Conservation (phyloP, 2,329 filamentous ascomycete genomes). For the Penicillium decumbens region DNA sequence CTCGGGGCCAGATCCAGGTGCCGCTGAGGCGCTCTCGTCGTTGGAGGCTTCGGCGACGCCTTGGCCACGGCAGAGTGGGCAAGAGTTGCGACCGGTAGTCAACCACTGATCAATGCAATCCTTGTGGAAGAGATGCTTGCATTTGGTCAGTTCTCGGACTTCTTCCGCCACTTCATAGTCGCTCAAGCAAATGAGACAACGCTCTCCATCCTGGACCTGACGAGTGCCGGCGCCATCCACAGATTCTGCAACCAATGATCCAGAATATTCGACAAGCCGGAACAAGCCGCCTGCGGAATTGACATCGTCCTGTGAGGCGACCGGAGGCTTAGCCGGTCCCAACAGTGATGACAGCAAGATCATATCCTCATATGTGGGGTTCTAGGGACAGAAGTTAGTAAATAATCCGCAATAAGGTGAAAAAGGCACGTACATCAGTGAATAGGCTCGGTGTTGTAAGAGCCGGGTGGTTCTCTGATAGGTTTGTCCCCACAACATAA, state of each 20-base stretch:
- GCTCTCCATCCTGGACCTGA: conserved; percentile 46
- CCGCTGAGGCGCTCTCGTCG: conserved; percentile 12
- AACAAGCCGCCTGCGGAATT: conserved; percentile 59
- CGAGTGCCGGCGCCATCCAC: conserved; percentile 37
- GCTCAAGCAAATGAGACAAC: conserved; percentile 63
- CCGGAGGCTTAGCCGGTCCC: conserved; percentile 64
- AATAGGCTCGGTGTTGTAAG: conserved; percentile 66
- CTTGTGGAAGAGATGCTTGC: conserved; percentile 62
- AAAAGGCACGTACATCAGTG: conserved; percentile 53
- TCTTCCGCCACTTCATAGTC: conserved; percentile 62
- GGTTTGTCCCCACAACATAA: conserved; percentile 65
- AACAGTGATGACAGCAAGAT: conserved; percentile 62
- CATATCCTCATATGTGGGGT: conserved; percentile 69
- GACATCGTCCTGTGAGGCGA: conserved; percentile 61
- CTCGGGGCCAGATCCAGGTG: conserved; percentile 14
- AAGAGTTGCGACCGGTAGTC: conserved; percentile 50
- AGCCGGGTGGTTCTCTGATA: conserved; percentile 66
- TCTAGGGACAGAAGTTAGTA: conserved; percentile 31
- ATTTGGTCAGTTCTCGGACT: conserved; percentile 57
- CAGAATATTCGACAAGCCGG: conserved; percentile 45
- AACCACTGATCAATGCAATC: conserved; percentile 70
- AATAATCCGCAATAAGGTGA: background rate
- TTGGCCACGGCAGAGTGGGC: conserved; percentile 38
- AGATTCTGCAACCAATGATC: conserved; percentile 47
- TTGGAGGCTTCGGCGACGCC: conserved; percentile 38